These are phyloP conservation scores for Epichloe amarillans DNA, from an alignment of 2,329 filamentous ascomycete species.

Conservation along the genomic window DNA sequence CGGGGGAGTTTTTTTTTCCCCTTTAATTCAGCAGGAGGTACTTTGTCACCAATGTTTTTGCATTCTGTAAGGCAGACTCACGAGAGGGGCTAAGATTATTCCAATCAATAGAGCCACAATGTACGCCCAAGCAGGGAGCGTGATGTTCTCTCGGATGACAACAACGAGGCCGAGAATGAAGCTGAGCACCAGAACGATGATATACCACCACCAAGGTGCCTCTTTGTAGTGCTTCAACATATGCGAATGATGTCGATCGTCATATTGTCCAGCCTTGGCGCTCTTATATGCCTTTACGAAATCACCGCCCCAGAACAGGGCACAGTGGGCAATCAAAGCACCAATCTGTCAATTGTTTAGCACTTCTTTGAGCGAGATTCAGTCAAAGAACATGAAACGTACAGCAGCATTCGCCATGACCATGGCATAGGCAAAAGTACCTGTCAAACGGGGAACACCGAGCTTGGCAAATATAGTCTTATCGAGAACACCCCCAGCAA, in stretches of 20 bases:
- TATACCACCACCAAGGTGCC: slow-evolving; percentile 23
- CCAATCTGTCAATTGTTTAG: slow-evolving; percentile 29
- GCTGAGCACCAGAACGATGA: slow-evolving; percentile 15
- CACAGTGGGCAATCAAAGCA: slow-evolving; percentile 36
- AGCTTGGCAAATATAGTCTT: slow-evolving; percentile 25
- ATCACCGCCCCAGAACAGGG: slow-evolving; percentile 43
- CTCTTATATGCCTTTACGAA: slow-evolving; percentile 29
- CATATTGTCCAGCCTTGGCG: slow-evolving; percentile 20
- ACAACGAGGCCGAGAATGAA: slow-evolving; percentile 23
- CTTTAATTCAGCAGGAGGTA: background rate
- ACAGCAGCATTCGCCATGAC: slow-evolving; percentile 45
- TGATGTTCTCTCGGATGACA: slow-evolving; percentile 21
- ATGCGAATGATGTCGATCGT: slow-evolving; percentile 37
- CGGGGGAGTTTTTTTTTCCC: no score
- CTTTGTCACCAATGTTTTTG: background rate
- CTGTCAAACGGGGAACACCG: slow-evolving; percentile 34
- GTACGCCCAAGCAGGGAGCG: slow-evolving; percentile 23
- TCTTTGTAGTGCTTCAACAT: slow-evolving; percentile 42
- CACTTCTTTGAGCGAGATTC: background rate
- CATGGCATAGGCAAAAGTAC: slow-evolving; percentile 37
- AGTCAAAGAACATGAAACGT: slow-evolving; percentile 12
- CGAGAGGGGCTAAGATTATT: background rate
- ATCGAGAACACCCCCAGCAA: slow-evolving; percentile 27
- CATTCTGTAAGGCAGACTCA: background rate
- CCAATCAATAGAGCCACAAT: slow-evolving; percentile 20